Percentiles rank a stretch among this genome's conserved stretches.
These are phyloP conservation scores for Kandelia obovata DNA, from an alignment of 345 rosid genomes.

Conservation along the genomic window DNA sequence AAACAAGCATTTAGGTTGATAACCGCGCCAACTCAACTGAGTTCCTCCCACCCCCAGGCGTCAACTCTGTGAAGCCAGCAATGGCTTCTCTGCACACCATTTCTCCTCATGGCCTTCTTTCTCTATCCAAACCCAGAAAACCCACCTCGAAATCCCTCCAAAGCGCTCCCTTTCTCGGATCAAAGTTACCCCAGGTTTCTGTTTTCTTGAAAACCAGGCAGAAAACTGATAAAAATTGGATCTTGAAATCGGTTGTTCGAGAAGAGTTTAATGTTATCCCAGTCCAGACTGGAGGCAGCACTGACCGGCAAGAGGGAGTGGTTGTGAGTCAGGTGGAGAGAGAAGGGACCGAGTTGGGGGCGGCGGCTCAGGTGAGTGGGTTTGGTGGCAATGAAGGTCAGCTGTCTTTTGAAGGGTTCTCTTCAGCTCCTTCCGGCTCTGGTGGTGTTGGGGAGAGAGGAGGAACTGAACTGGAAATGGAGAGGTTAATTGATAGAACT, in stretches of 20 bases:
- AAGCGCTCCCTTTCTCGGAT: constrained; percentile 11
- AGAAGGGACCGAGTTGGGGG: constrained; percentile 36
- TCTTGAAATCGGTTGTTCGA: constrained; percentile 36
- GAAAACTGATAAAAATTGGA: constrained; percentile 27
- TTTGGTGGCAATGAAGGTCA: constrained; percentile 54
- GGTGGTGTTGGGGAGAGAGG: constrained; percentile 23
- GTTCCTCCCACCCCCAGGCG: constrained; percentile 30
- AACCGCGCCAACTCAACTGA: constrained; percentile 33
- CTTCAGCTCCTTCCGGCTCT: constrained; percentile 40
- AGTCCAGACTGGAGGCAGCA: constrained; percentile 49
- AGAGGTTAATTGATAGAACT: constrained; percentile 57
- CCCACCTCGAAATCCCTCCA: constrained; percentile 24
- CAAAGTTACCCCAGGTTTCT: constrained; percentile 30
- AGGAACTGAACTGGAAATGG: constrained; percentile 38
- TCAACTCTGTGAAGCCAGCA: constrained; percentile 17
- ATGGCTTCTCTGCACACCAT: constrained; percentile 77
- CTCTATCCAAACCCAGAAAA: constrained; percentile 48
- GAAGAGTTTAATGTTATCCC: constrained; percentile 67
- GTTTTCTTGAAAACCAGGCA: constrained; percentile 39
- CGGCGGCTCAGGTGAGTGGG: constrained; percentile 53
- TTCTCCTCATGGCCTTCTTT: constrained; percentile 48
- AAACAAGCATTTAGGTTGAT: constrained; percentile 23
- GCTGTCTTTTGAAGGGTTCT: constrained; percentile 75
- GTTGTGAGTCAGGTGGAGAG: constrained; percentile 46
- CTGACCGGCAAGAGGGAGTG: constrained; percentile 57